These are phyloP conservation scores for Citrullus colocynthis DNA, from an alignment of 306 rosid species.

Conservation along the genomic window DNA sequence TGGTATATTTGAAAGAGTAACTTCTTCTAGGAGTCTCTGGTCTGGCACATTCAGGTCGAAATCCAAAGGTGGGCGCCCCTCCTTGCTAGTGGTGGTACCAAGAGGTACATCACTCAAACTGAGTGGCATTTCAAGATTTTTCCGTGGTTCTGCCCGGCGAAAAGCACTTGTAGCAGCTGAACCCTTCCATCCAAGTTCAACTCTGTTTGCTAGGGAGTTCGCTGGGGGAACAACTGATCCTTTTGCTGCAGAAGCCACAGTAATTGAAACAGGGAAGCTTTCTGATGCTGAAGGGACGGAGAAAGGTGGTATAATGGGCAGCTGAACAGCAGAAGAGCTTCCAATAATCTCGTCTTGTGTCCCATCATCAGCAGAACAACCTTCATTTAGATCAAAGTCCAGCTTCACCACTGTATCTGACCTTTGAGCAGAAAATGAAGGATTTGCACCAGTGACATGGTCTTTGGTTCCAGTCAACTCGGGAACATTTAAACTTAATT, in stretches of 20 bases:
- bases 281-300: constrained; percentile 47
- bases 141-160: constrained; percentile 90
- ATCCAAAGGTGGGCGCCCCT: constrained; percentile 56
- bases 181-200: constrained; percentile 94
- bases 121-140: constrained; percentile 30
- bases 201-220: constrained; percentile 46
- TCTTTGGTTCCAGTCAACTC: constrained; percentile 18
- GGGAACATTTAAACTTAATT: constrained; percentile 1
- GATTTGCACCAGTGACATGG: background rate
- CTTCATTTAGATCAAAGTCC: constrained; percentile 91
- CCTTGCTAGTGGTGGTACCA: constrained; percentile 30
- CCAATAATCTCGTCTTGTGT: constrained; percentile 41
- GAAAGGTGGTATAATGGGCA: constrained; percentile 20
- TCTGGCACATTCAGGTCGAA: constrained; percentile 79
- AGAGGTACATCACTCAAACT: constrained; percentile 24
- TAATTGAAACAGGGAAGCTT: constrained; percentile 58
- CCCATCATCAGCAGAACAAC: constrained; percentile 65
- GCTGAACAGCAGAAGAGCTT: constrained; percentile 31
- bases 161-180: constrained; percentile 97
- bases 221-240: constrained; percentile 74
- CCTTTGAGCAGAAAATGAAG: constrained; percentile 14
- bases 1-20: constrained; percentile 27
- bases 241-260: constrained; percentile 84
- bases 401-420: constrained; percentile 39
- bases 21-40: constrained; percentile 56